phyloP scores from a whole-genome alignment of 2,329 filamentous ascomycete genomes.

The Exophiala sp. region DNA sequence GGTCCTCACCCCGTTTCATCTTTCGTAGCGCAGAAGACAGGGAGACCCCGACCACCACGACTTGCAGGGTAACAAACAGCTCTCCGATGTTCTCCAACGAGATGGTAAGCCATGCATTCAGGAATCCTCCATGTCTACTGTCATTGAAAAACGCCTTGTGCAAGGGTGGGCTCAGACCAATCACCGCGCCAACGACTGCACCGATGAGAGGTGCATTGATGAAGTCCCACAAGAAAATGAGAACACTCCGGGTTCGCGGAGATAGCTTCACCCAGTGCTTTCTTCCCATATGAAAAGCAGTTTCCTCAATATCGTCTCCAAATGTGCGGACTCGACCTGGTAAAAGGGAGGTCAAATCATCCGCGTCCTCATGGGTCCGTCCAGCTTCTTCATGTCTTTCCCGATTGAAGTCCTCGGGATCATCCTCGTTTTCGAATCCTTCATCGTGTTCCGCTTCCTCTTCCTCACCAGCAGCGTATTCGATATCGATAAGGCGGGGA shows the following conservation, averaged over 20 bases:
- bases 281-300: slow-evolving; percentile 29
- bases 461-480: slow-evolving; percentile 34
- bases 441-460: slow-evolving; percentile 24
- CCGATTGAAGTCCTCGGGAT: slow-evolving; percentile 23
- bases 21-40: slow-evolving; percentile 50
- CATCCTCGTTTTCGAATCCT: neutral
- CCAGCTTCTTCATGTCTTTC: slow-evolving; percentile 11
- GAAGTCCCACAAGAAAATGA: slow-evolving; percentile 46
- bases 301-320: slow-evolving; percentile 4
- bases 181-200: slow-evolving; percentile 51
- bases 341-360: slow-evolving; percentile 50
- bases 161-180: slow-evolving; percentile 55
- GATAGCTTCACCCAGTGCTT: slow-evolving; percentile 35
- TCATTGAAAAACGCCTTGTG: slow-evolving; percentile 57
- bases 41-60: slow-evolving; percentile 62
- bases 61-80: slow-evolving; percentile 59
- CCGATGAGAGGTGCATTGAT: slow-evolving; percentile 58
- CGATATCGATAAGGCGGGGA: slow-evolving; percentile 51
- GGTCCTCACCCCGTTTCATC: slow-evolving; percentile 42
- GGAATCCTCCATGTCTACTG: slow-evolving; percentile 53
- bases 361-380: slow-evolving; percentile 21
- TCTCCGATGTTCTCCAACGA: slow-evolving; percentile 56
- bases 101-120: slow-evolving; percentile 60
- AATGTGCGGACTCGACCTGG: slow-evolving; percentile 32
- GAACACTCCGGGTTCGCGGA: slow-evolving; percentile 34